Base-by-base conservation (phyloP, 345 rosid genomes). In the Combretum micranthum region DNA sequence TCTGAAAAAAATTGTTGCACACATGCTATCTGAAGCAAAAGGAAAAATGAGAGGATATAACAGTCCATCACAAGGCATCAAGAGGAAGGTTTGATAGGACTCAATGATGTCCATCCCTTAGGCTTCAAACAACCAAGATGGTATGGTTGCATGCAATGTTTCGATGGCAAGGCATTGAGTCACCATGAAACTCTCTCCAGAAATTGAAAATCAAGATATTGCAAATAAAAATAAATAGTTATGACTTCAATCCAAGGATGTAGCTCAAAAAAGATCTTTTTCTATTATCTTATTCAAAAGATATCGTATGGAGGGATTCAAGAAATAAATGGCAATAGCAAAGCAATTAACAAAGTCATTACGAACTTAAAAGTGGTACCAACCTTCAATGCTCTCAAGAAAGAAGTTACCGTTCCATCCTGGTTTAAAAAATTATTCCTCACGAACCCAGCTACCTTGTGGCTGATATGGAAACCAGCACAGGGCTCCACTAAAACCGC, bases 341-440 rank as follows among this genome's bases (percentile, higher is more conserved):
- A 47, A 0, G 53, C 18, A 20, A 20, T 51, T 44, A 20, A 12
- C 20, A 17, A 50, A 44, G 55, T 60, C 42, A 51, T 55, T n/a
- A 52, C 19, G 32, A 55, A 45, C 54, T 56, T 39, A 44, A 49
- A 60, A 25, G 5, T 25, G 5, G 65, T 60, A 53, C 76, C 19
- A 55, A 92, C 97, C 99, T 93, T 93, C 55, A 93, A 72, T 60
- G 94, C 82, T 80, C 87, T 83, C 51, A 87, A 63, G 65, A 93
- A 89, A 52, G 97, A 80, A 63, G 91, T 86, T 56, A 89, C 57
- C 8, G 97, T 85, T 65, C 99, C 99, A 80, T 88, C 97, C 64
- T 83, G 89, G 66, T 73, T 79, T 57, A 65, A 60, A 69, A 93
- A 89, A 72, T 89, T 85, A 66, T 78, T 85, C 71, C 87, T 85